Evolutionary conservation across 1,284 basidiomycete species (phyloP).

Genomic region (Trichosporon inkin): DNA sequence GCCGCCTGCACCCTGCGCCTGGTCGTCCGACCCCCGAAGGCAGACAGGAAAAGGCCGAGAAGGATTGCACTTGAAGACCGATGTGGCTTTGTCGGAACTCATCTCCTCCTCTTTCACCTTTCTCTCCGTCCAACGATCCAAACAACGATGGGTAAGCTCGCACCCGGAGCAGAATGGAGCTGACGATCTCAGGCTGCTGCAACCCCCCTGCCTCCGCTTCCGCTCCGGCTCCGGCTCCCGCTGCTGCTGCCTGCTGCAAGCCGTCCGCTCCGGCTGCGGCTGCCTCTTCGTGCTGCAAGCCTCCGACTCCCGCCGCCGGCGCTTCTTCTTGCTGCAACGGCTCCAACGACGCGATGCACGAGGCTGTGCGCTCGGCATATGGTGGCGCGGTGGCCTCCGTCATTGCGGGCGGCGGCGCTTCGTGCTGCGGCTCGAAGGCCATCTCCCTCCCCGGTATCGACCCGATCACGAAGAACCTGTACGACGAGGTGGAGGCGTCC

Average conservation of each 20-base stretch:
- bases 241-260: neutral
- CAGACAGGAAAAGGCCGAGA: neutral
- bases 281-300: neutral
- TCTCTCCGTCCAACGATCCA: no score
- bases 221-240: no score
- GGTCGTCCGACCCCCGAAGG: neutral
- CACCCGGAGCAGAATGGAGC: no score
- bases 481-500: conserved; percentile 16
- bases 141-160: no score
- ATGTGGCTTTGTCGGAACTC: neutral
- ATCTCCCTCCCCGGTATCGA: conserved; percentile 15
- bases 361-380: neutral
- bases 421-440: conserved; percentile 23
- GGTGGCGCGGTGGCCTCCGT: neutral
- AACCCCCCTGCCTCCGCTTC: no score
- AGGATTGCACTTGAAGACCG: neutral
- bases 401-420: neutral
- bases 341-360: neutral
- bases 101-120: no score
- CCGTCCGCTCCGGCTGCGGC: neutral
- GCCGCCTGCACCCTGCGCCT: neutral
- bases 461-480: conserved; percentile 24
- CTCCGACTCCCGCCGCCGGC: neutral
- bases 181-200: no score
- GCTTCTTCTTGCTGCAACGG: neutral